These are phyloP conservation scores for Magnolia kwangsiensis DNA, from an alignment of 164 flowering plant genomes.

Conservation along the genomic window DNA sequence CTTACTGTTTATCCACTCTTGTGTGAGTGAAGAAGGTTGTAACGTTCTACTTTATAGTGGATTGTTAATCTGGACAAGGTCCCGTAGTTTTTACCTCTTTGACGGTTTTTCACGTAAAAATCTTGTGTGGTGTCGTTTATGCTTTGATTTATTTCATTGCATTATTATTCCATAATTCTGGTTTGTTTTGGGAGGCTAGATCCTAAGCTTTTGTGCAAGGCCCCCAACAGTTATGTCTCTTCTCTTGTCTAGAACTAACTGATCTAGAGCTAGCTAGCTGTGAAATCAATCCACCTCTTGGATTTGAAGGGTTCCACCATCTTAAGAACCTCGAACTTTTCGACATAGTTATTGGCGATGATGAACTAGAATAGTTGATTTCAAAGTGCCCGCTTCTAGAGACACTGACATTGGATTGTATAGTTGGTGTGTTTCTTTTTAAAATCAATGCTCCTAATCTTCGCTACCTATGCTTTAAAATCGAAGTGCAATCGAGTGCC, in stretches of 20 bases:
- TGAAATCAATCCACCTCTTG: background rate
- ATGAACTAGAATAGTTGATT: conserved; percentile 7
- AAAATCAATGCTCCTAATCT: conserved; percentile 51
- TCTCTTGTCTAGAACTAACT: background rate
- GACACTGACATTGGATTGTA: conserved; percentile 45
- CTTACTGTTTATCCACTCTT: too few species aligned
- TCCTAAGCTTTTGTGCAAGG: too few species aligned
- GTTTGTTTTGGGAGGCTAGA: too few species aligned
- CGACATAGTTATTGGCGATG: background rate
- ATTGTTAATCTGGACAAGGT: too few species aligned
- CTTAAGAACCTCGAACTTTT: background rate
- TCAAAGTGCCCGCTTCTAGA: conserved; percentile 22
- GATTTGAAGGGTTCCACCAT: background rate
- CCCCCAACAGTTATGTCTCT: too few species aligned
- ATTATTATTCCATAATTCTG: too few species aligned
- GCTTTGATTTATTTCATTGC: too few species aligned
- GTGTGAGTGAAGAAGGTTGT: too few species aligned
- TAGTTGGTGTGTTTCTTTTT: conserved; percentile 34
- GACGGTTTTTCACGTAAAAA: too few species aligned
- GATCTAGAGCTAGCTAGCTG: background rate
- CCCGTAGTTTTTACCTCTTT: too few species aligned
- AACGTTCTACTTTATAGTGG: too few species aligned
- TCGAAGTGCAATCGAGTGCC: conserved; percentile 21
- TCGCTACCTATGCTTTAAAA: conserved; percentile 42
- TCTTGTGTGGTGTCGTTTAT: too few species aligned